Conservation (phyloP, 176 grass and related monocot species). For the Calamus simplicifolius region DNA sequence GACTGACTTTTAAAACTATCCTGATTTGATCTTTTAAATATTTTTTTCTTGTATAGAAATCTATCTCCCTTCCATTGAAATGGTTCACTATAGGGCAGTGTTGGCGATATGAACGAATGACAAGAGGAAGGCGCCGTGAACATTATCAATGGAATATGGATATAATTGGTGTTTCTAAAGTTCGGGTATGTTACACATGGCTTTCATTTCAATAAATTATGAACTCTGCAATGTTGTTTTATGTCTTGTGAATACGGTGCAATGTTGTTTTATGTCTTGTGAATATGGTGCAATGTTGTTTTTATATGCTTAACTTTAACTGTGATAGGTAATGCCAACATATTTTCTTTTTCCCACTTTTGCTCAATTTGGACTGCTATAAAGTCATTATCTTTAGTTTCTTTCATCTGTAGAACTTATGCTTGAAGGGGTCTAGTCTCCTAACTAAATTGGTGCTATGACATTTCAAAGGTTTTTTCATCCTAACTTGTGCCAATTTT, state of each 20-base stretch:
- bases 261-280: too few relatives aligned
- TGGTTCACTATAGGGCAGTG: constrained; percentile 99
- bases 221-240: too few relatives aligned
- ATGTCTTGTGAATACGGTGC: neutral
- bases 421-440: too few relatives aligned
- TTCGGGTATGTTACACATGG: constrained; percentile 38
- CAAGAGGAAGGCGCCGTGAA: constrained; percentile 74
- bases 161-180: constrained; percentile 78
- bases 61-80: constrained; percentile 83
- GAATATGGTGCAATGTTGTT: neutral
- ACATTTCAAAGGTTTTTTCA: too few relatives aligned
- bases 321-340: too few relatives aligned
- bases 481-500: too few relatives aligned
- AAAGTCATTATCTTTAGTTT: too few relatives aligned
- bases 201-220: neutral
- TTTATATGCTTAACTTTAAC: neutral
- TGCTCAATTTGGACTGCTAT: too few relatives aligned
- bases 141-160: constrained; percentile 99
- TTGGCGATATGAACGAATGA: constrained; percentile 96
- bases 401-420: too few relatives aligned
- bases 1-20: neutral
- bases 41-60: constrained; percentile 65
- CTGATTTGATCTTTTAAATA: constrained; percentile 21
- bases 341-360: too few relatives aligned
- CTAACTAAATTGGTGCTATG: too few relatives aligned